A percentile compares a stretch with the other conserved stretches of the same genome.
These are phyloP conservation scores for Talaromyces nanjingensis DNA, from an alignment of 495 filamentous ascomycete species.

Conservation along the genomic window DNA sequence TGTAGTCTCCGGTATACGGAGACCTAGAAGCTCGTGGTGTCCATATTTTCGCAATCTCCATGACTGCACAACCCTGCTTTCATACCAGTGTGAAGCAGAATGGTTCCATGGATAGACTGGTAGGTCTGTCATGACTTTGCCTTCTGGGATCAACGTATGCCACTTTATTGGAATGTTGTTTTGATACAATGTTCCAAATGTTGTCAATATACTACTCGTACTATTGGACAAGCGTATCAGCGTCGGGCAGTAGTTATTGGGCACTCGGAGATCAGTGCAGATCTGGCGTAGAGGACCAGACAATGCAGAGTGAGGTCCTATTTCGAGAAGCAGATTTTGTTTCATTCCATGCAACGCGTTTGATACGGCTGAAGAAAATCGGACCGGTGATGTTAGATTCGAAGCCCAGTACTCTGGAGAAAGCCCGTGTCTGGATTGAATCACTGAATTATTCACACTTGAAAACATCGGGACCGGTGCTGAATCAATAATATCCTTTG, in stretches of 20 bases:
- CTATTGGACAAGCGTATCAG: slow-evolving; percentile 5
- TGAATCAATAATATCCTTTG: not conserved
- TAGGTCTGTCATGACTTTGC: slow-evolving; percentile 28
- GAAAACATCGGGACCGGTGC: slow-evolving; percentile 16
- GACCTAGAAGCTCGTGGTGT: slow-evolving; percentile 32
- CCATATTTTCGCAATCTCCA: slow-evolving; percentile 35
- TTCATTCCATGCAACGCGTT: not conserved
- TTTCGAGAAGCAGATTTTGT: slow-evolving; percentile 29
- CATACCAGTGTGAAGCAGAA: slow-evolving; percentile 31
- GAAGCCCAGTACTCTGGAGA: not conserved
- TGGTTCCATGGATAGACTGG: slow-evolving; percentile 43
- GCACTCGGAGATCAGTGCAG: slow-evolving; percentile 46
- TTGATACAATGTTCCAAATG: slow-evolving; percentile 16
- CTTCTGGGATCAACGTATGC: slow-evolving; percentile 15
- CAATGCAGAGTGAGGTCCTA: slow-evolving; percentile 55
- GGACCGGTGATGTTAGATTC: slow-evolving; percentile 1
- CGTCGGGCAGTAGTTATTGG: slow-evolving; percentile 30
- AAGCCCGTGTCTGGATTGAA: not conserved
- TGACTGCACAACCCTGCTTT: slow-evolving; percentile 30
- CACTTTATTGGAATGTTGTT: slow-evolving; percentile 10
- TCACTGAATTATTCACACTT: slow-evolving; percentile 21
- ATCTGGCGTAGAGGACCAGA: slow-evolving; percentile 54
- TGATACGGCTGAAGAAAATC: slow-evolving; percentile 26
- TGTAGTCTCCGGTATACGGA: slow-evolving; percentile 23
- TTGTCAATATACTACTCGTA: slow-evolving; percentile 2